A percentile compares a stretch with the other conserved stretches of the same genome.
Conservation (phyloP, 2,329 filamentous ascomycete genomes). For the Colletotrichum cereale region DNA sequence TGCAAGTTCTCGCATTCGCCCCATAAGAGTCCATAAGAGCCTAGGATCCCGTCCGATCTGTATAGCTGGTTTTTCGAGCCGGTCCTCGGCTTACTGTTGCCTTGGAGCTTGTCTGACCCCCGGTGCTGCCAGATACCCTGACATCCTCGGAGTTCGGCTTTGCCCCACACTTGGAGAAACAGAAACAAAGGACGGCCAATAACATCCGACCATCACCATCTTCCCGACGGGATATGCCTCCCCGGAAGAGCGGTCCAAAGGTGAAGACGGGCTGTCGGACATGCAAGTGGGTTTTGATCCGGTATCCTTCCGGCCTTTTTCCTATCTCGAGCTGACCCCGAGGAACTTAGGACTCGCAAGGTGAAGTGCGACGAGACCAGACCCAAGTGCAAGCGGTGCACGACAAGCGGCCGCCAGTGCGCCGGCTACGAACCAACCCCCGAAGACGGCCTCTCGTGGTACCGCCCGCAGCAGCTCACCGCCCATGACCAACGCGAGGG, state of each 20-base stretch:
- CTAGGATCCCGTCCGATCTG: neutral
- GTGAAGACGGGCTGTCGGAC: slow-evolving; percentile 65
- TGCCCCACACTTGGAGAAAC: slow-evolving; percentile 3
- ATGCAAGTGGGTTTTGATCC: slow-evolving; percentile 61
- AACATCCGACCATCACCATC: neutral
- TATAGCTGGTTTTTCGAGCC: slow-evolving; percentile 13
- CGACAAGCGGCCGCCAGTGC: slow-evolving; percentile 62
- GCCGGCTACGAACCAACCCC: slow-evolving; percentile 32
- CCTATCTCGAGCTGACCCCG: neutral
- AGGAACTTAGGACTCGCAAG: slow-evolving; percentile 59
- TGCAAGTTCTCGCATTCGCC: slow-evolving; percentile 29
- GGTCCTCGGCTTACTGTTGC: neutral
- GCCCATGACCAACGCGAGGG: slow-evolving; percentile 42
- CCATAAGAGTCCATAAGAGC: slow-evolving; percentile 15
- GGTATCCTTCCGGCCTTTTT: neutral
- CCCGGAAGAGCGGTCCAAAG: slow-evolving; percentile 46
- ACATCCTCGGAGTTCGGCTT: slow-evolving; percentile 1
- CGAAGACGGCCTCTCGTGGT: slow-evolving; percentile 37
- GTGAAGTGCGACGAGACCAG: slow-evolving; percentile 70
- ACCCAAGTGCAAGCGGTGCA: slow-evolving; percentile 65
- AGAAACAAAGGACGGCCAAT: neutral
- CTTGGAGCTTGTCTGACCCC: slow-evolving; percentile 2
- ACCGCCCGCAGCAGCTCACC: slow-evolving; percentile 37
- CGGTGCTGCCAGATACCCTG: slow-evolving; percentile 2
- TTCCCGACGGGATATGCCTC: slow-evolving; percentile 17